Conservation (phyloP, 2,329 filamentous ascomycete species). For the Ophiostoma sp. region DNA sequence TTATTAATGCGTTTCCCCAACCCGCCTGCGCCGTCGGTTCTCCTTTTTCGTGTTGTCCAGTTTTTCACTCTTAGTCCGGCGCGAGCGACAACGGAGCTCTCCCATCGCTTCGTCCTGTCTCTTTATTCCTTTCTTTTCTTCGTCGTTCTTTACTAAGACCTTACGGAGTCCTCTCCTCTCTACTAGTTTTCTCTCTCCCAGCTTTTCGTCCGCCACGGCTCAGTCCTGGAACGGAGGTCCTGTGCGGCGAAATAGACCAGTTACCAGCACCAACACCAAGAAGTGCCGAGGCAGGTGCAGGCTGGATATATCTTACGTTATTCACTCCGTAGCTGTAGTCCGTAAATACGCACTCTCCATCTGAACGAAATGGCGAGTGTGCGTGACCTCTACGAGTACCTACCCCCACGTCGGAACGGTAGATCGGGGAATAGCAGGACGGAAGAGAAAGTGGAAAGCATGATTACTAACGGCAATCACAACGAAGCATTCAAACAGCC, state of each 20-base stretch:
- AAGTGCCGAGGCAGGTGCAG: not conserved
- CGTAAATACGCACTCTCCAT: not conserved
- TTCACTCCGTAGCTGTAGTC: not conserved
- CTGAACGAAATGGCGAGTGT: not conserved
- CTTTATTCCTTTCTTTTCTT: not conserved
- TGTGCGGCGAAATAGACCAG: no score
- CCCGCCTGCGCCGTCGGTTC: not conserved
- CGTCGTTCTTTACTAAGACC: not conserved
- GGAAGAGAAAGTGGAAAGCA: not conserved
- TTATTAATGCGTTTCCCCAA: not conserved
- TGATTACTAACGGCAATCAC: conserved; percentile 7
- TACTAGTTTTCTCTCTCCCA: no score
- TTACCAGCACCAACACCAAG: not conserved
- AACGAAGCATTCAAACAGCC: not conserved
- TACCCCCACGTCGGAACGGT: not conserved
- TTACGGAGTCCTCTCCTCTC: no score
- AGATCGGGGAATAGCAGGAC: no score
- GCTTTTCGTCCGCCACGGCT: no score
- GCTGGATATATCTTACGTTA: not conserved
- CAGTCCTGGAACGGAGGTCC: no score
- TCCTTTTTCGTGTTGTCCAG: conserved; percentile 3
- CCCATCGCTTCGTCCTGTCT: not conserved
- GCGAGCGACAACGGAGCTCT: conserved; percentile 2
- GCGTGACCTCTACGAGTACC: no score
- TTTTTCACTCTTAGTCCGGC: conserved; percentile 8